phyloP scores from a whole-genome alignment of 1,284 basidiomycete species.

The Ustilago cynodontis region DNA sequence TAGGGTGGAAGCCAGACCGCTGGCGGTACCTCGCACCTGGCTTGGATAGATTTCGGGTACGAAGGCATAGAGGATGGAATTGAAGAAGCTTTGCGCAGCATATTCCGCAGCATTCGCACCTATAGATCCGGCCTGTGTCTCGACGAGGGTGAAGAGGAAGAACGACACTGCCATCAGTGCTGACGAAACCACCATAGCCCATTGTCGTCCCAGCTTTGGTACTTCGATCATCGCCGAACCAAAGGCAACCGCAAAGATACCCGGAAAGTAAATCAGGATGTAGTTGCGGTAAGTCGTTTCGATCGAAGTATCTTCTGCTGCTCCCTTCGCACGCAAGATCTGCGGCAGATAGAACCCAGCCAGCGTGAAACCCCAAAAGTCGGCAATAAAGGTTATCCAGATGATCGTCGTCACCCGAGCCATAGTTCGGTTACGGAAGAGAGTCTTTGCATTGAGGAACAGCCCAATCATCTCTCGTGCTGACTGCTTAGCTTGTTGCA shows the following conservation, averaged over 20 bases:
- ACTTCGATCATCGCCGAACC: slow-evolving; percentile 70
- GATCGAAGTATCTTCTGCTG: slow-evolving; percentile 66
- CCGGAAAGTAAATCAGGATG: slow-evolving; percentile 53
- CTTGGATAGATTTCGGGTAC: slow-evolving; percentile 71
- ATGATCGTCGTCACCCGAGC: slow-evolving; percentile 69
- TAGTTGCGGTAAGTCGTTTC: slow-evolving; percentile 70
- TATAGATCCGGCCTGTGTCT: slow-evolving; percentile 41
- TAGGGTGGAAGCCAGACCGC: slow-evolving; percentile 69
- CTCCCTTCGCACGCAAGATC: slow-evolving; percentile 69
- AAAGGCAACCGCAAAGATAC: slow-evolving; percentile 58
- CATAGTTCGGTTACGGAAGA: slow-evolving; percentile 69
- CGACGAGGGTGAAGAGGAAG: slow-evolving; percentile 71
- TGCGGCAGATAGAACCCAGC: slow-evolving; percentile 71
- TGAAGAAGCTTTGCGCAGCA: slow-evolving; percentile 70
- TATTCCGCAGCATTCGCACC: slow-evolving; percentile 71
- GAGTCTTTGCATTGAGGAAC: slow-evolving; percentile 68
- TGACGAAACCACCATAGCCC: slow-evolving; percentile 71
- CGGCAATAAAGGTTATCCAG: slow-evolving; percentile 59
- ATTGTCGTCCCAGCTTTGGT: slow-evolving; percentile 70
- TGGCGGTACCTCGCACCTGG: slow-evolving; percentile 70
- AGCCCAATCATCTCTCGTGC: slow-evolving; percentile 49
- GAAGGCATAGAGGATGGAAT: slow-evolving; percentile 71
- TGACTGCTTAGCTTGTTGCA: slow-evolving; percentile 45
- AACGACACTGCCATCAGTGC: slow-evolving; percentile 70
- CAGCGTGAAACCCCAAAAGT: slow-evolving; percentile 70